Conservation (phyloP, 768 basidiomycete genomes). For the Tulasnella sp. region DNA sequence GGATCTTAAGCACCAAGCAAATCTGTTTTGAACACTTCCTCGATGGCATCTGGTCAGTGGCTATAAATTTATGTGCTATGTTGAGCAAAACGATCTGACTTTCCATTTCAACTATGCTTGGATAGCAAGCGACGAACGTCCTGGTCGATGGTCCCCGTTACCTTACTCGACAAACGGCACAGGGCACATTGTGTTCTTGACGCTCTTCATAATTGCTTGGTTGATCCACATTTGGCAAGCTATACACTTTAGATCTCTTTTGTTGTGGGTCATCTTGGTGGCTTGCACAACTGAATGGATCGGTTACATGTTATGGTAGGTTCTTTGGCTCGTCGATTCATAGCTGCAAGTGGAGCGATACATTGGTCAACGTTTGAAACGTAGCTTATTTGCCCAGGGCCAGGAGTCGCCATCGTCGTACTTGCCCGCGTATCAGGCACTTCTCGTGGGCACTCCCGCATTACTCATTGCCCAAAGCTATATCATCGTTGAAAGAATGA, state of each 20-base stretch:
- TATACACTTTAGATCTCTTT: background rate
- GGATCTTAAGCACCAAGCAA: no score
- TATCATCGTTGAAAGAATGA: constrained; percentile 36
- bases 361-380: background rate
- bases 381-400: constrained; percentile 4
- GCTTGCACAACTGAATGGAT: background rate
- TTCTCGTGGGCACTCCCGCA: constrained; percentile 35
- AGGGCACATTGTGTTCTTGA: background rate
- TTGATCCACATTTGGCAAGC: constrained; percentile 1
- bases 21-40: no score
- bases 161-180: background rate
- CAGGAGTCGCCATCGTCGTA: constrained; percentile 15
- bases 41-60: no score
- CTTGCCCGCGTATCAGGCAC: constrained; percentile 7
- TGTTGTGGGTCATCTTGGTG: constrained; percentile 4
- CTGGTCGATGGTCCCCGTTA: background rate
- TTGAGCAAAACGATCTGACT: background rate
- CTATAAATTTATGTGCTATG: no score
- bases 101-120: background rate
- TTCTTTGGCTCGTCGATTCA: background rate
- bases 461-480: constrained; percentile 36
- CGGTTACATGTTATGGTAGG: constrained; percentile 11
- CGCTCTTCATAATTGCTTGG: constrained; percentile 12
- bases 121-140: background rate
- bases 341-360: background rate